Percentiles rank a stretch among this genome's conserved stretches.
Conservation (phyloP, 2,329 filamentous ascomycete species). For the Sporothrix protearum region DNA sequence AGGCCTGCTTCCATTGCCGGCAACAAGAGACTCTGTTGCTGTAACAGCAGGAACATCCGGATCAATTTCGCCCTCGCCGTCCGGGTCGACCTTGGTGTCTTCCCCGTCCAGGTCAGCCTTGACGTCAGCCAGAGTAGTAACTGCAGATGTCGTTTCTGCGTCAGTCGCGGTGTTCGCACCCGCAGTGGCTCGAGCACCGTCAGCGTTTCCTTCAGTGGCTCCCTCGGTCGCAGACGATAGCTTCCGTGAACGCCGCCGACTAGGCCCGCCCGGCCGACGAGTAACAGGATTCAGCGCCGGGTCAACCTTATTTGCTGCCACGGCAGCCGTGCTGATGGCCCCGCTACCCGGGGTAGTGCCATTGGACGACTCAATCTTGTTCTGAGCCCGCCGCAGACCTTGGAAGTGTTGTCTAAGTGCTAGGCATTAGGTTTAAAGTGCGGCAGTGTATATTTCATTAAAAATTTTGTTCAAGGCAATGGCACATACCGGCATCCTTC, state of each 20-base stretch:
- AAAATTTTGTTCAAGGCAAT: no score
- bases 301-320: slow-evolving; percentile 40
- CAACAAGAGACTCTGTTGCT: not conserved
- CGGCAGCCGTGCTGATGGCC: slow-evolving; percentile 29
- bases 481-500: slow-evolving; percentile 57
- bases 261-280: slow-evolving; percentile 53
- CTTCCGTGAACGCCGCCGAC: slow-evolving; percentile 53
- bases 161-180: not conserved
- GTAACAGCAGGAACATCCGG: not conserved
- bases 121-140: not conserved
- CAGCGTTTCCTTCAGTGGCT: slow-evolving; percentile 25
- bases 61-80: slow-evolving; percentile 2
- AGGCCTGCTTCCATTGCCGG: not conserved
- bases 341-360: not conserved
- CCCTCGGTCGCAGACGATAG: slow-evolving; percentile 29
- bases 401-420: slow-evolving; percentile 52
- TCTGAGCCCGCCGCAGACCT: slow-evolving; percentile 53
- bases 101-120: not conserved
- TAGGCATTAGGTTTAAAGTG: not conserved
- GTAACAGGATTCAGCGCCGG: slow-evolving; percentile 57
- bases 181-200: not conserved
- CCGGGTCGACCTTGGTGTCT: not conserved
- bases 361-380: slow-evolving; percentile 44
- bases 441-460: no score
- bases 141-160: not conserved